These are phyloP conservation scores for Epichloe hybrida DNA, from an alignment of 2,329 filamentous ascomycete species.

Conservation along the genomic window DNA sequence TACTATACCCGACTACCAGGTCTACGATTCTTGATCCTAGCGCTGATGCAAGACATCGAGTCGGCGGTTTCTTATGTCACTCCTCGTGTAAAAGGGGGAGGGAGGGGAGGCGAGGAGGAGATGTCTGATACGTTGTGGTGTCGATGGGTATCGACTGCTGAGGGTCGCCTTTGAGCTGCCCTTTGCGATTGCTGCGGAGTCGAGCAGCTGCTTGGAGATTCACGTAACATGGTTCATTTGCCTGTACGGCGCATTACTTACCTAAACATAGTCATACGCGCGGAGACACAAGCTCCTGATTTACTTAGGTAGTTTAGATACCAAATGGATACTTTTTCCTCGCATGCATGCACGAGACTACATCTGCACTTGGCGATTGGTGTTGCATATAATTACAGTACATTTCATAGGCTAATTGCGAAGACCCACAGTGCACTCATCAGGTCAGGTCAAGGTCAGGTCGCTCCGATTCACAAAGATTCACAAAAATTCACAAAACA, in stretches of 20 bases:
- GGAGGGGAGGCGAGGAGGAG: not conserved
- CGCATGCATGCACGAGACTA: too few species aligned
- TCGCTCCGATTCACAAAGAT: too few species aligned
- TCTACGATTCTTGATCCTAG: slow-evolving; percentile 5
- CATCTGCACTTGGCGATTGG: too few species aligned
- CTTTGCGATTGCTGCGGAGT: not conserved
- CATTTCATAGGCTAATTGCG: too few species aligned
- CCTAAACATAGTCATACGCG: slow-evolving; percentile 8
- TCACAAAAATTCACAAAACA: too few species aligned
- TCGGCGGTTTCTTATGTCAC: slow-evolving; percentile 3
- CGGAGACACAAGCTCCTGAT: slow-evolving; percentile 8
- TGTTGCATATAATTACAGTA: too few species aligned
- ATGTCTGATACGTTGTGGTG: not conserved
- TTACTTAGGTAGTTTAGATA: slow-evolving; percentile 14
- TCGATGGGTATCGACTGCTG: not conserved
- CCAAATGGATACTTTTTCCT: slow-evolving; percentile 7
- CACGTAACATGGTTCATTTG: slow-evolving; percentile 6
- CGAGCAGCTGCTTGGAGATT: slow-evolving; percentile 5
- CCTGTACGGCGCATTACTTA: slow-evolving; percentile 4
- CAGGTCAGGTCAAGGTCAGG: too few species aligned
- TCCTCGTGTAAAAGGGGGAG: not conserved
- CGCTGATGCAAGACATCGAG: not conserved
- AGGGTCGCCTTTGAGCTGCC: not conserved
- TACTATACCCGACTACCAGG: slow-evolving; percentile 5
- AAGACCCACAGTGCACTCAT: too few species aligned